Evolutionary conservation across 805 yeast genomes (phyloP).

Genomic region (Ogataea zsoltii): DNA sequence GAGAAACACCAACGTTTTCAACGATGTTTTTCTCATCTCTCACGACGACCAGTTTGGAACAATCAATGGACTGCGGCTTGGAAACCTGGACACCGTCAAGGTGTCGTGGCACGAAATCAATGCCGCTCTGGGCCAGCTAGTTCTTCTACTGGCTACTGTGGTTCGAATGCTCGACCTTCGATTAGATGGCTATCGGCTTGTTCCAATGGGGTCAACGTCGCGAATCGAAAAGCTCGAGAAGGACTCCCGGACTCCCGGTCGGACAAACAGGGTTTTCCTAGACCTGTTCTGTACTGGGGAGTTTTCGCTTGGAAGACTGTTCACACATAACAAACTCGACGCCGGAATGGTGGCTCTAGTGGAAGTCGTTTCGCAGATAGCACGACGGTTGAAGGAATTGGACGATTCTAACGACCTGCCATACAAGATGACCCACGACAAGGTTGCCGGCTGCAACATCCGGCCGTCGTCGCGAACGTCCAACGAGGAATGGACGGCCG

Average conservation of each 20-base stretch:
- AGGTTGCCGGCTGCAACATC: conserved; percentile 78
- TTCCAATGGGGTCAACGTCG: conserved; percentile 85
- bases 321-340: conserved; percentile 77
- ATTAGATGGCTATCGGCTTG: conserved; percentile 59
- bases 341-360: conserved; percentile 78
- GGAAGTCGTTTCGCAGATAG: conserved; percentile 58
- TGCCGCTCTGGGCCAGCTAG: conserved; percentile 86
- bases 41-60: conserved; percentile 85
- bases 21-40: conserved; percentile 79
- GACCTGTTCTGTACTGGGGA: conserved; percentile 71
- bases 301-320: conserved; percentile 65
- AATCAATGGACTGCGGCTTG: conserved; percentile 83
- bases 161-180: conserved; percentile 54
- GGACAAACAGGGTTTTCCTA: conserved; percentile 41
- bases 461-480: conserved; percentile 60
- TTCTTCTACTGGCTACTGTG: conserved; percentile 67
- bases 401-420: conserved; percentile 69
- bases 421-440: conserved; percentile 66
- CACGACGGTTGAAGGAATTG: conserved; percentile 39
- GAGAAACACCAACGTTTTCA: conserved; percentile 77
- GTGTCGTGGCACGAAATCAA: conserved; percentile 91
- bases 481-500: conserved; percentile 85
- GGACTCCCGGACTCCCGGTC: conserved; percentile 35
- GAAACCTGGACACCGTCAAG: conserved; percentile 55
- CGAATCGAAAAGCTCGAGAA: conserved; percentile 59